phyloP scores from a whole-genome alignment of 805 yeast species.

The Myxozyma neotropica region DNA sequence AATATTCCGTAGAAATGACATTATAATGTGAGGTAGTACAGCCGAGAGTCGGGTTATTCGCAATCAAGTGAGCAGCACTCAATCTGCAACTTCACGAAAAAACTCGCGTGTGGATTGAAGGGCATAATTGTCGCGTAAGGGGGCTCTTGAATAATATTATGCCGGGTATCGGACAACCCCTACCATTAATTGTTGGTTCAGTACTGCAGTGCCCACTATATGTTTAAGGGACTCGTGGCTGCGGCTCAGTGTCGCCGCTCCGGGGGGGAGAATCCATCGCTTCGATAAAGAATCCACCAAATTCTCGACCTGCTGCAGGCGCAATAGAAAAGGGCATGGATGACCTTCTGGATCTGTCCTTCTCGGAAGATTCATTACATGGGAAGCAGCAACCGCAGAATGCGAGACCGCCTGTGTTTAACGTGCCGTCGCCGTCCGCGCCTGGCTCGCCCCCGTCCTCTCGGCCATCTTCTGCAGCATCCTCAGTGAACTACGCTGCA shows the following conservation, averaged over 20 bases:
- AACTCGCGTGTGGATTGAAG: not conserved
- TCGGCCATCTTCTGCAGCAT: constrained; percentile 9
- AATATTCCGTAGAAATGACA: constrained; percentile 12
- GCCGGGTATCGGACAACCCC: not conserved
- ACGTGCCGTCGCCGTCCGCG: not conserved
- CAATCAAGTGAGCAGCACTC: not conserved
- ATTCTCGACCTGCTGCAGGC: no score
- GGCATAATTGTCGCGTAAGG: not conserved
- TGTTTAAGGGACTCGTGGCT: constrained; percentile 1
- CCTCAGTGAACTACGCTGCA: constrained; percentile 4
- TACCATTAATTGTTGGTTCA: no score
- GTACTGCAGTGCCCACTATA: not conserved
- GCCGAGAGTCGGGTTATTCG: not conserved
- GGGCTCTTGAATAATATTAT: not conserved
- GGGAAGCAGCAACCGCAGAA: not conserved
- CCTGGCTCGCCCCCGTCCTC: not conserved
- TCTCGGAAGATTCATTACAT: constrained; percentile 7
- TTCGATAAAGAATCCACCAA: no score
- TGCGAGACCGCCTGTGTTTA: not conserved
- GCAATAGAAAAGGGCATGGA: constrained; percentile 14
- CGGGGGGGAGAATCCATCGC: not conserved
- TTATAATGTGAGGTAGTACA: not conserved
- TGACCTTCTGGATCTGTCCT: constrained; percentile 29
- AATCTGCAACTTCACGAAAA: not conserved
- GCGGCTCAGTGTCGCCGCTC: constrained; percentile 3